These are phyloP conservation scores for Chytriomyces sp. DNA, from an alignment of 192 early-diverging fungal species.

Conservation along the genomic window DNA sequence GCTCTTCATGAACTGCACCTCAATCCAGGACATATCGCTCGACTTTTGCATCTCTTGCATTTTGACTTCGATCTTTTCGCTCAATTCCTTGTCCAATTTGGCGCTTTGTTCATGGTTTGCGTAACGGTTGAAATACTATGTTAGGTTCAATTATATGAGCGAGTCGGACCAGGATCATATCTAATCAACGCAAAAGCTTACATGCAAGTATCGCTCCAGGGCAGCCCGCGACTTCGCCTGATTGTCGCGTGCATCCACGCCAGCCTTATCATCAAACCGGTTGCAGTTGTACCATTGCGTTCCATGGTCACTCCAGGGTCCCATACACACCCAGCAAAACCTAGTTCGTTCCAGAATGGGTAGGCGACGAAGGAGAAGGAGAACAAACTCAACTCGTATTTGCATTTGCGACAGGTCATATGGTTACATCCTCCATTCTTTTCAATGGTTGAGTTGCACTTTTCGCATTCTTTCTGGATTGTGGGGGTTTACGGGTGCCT, in stretches of 20 bases:
- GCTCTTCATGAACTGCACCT: conserved; percentile 94
- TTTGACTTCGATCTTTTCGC: conserved; percentile 85
- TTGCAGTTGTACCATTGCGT: conserved; percentile 97
- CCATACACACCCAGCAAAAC: conserved; percentile 99
- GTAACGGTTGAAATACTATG: conserved; percentile 92
- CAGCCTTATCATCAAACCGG: conserved; percentile 90
- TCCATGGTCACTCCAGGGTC: conserved; percentile 96
- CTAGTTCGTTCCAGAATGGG: conserved; percentile 20
- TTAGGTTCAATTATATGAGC: neutral
- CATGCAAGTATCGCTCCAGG: conserved; percentile 94
- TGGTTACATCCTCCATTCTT: conserved; percentile 99
- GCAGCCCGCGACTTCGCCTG: conserved; percentile 84
- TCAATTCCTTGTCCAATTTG: conserved; percentile 78
- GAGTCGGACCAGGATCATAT: neutral
- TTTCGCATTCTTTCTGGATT: conserved; percentile 86
- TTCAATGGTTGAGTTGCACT: conserved; percentile 94
- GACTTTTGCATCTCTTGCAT: conserved; percentile 96
- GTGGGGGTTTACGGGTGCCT: too few species aligned
- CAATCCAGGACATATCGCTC: conserved; percentile 92
- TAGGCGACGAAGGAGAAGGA: neutral
- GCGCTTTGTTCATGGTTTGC: conserved; percentile 97
- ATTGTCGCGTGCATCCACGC: conserved; percentile 81
- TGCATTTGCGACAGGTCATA: conserved; percentile 98
- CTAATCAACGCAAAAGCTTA: conserved; percentile 43
- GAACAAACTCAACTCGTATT: conserved; percentile 64